Evolutionary conservation across 2,329 filamentous ascomycete species (phyloP).

Genomic region (Cytospora mali): DNA sequence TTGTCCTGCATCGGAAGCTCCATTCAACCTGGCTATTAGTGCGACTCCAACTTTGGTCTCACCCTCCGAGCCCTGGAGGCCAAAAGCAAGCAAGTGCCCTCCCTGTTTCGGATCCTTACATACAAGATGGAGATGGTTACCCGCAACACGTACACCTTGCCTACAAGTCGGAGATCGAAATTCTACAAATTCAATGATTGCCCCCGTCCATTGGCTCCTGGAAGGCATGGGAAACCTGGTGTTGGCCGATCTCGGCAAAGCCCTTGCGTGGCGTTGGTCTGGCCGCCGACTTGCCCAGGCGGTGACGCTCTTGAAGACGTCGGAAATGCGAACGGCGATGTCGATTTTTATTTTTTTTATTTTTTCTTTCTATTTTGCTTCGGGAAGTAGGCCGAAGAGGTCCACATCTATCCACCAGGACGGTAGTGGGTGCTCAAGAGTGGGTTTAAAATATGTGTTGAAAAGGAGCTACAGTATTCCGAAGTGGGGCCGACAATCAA

Average conservation of each 20-base stretch:
- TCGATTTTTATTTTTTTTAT: no score
- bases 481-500: slow-evolving; percentile 31
- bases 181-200: slow-evolving; percentile 39
- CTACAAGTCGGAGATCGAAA: slow-evolving; percentile 39
- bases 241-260: slow-evolving; percentile 35
- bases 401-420: no score
- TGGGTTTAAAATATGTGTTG: no score
- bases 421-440: no score
- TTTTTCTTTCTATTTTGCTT: no score
- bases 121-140: slow-evolving; percentile 42
- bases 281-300: slow-evolving; percentile 39
- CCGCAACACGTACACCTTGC: no score
- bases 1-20: slow-evolving; percentile 39
- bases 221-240: slow-evolving; percentile 37
- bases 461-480: no score
- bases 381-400: no score
- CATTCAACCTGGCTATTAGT: slow-evolving; percentile 36
- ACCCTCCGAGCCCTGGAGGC: slow-evolving; percentile 34
- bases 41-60: slow-evolving; percentile 37
- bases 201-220: slow-evolving; percentile 32
- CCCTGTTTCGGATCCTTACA: slow-evolving; percentile 35
- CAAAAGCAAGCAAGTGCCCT: slow-evolving; percentile 39
- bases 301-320: slow-evolving; percentile 35
- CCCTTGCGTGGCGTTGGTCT: slow-evolving; percentile 35
- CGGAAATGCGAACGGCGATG: slow-evolving; percentile 37